Conservation (phyloP, 2,329 filamentous ascomycete genomes). For the Endoconidiophora laricicola region DNA sequence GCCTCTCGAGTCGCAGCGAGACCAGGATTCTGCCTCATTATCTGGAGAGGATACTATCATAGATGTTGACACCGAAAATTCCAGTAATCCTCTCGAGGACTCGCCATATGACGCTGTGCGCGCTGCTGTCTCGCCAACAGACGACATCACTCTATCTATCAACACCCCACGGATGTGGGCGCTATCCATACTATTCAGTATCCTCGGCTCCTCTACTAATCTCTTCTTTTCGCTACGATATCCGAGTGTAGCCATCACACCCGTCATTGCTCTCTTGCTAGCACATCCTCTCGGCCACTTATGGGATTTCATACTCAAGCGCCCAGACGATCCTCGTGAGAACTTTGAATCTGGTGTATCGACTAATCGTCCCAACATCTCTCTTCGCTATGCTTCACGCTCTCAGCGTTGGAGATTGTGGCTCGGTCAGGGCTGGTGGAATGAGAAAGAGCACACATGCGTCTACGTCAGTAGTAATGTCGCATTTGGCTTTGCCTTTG, state of each 20-base stretch:
- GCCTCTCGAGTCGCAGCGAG: neutral
- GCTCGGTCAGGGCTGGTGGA: constrained; percentile 69
- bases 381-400: constrained; percentile 8
- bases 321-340: constrained; percentile 34
- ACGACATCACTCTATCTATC: constrained; percentile 63
- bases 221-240: constrained; percentile 82
- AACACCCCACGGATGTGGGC: constrained; percentile 81
- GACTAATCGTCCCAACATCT: constrained; percentile 12
- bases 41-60: constrained; percentile 3
- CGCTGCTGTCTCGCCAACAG: constrained; percentile 59
- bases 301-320: constrained; percentile 60
- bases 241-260: constrained; percentile 77
- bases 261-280: constrained; percentile 71
- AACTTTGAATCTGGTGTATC: constrained; percentile 33
- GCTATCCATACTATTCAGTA: constrained; percentile 61
- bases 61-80: constrained; percentile 10
- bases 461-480: constrained; percentile 84
- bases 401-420: constrained; percentile 42
- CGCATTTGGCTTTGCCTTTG: constrained; percentile 77
- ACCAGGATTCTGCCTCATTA: neutral
- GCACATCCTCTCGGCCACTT: constrained; percentile 69
- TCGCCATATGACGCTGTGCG: constrained; percentile 66
- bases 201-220: constrained; percentile 70
- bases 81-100: constrained; percentile 42
- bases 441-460: constrained; percentile 76